These are phyloP conservation scores for Fusarium algeriense DNA, from an alignment of 2,329 filamentous ascomycete genomes.

Conservation along the genomic window DNA sequence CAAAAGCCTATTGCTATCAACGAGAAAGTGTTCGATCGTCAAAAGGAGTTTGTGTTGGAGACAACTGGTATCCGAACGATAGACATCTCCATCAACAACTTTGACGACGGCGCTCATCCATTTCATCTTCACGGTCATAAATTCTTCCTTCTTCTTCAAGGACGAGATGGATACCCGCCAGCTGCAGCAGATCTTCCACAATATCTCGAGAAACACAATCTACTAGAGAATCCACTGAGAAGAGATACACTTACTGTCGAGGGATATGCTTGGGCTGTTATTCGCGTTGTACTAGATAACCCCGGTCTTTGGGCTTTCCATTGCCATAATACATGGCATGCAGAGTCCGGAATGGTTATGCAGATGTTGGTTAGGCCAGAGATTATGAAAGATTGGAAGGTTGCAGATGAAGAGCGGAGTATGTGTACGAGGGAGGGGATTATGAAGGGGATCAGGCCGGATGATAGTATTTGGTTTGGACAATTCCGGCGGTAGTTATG, in stretches of 20 bases:
- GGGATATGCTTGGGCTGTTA: constrained; percentile 66
- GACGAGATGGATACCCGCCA: constrained; percentile 53
- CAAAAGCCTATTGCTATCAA: constrained; percentile 46
- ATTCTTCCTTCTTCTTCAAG: constrained; percentile 61
- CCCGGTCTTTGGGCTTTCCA: constrained; percentile 70
- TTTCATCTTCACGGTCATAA: constrained; percentile 71
- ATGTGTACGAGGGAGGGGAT: constrained; percentile 51
- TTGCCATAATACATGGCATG: constrained; percentile 71
- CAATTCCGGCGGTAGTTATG: constrained; percentile 15
- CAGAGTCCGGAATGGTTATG: constrained; percentile 70
- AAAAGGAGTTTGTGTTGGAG: constrained; percentile 60
- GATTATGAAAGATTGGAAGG: constrained; percentile 45
- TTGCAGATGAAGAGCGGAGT: constrained; percentile 37
- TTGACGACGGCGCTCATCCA: constrained; percentile 62
- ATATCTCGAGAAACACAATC: constrained; percentile 43
- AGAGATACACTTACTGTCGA: constrained; percentile 63
- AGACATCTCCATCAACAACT: constrained; percentile 70
- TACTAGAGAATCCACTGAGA: constrained; percentile 51
- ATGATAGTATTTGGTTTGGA: constrained; percentile 56
- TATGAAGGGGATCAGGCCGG: constrained; percentile 49
- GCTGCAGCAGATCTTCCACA: constrained; percentile 37
- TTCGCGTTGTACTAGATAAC: constrained; percentile 68
- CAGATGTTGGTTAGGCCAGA: constrained; percentile 60
- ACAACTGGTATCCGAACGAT: constrained; percentile 64
- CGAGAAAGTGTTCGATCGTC: constrained; percentile 45